Percentiles rank a stretch among this genome's conserved stretches.
These are phyloP conservation scores for Trichosporon ovoides DNA, from an alignment of 1,284 basidiomycete species.

Conservation along the genomic window DNA sequence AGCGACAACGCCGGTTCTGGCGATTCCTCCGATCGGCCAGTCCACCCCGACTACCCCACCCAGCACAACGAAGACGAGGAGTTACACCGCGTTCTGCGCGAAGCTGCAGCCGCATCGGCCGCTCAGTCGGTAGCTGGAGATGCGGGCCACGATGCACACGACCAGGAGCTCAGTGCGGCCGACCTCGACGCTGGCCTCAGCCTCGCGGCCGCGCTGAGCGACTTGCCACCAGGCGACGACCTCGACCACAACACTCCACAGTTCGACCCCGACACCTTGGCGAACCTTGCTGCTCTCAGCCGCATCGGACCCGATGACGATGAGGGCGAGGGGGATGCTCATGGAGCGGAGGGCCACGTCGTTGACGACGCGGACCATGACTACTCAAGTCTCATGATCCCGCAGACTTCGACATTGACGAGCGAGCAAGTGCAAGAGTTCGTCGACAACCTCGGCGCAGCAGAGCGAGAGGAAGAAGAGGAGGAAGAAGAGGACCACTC, in stretches of 20 bases:
- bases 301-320: slow-evolving; percentile 20
- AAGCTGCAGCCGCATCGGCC: not conserved
- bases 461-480: slow-evolving; percentile 10
- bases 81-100: not conserved
- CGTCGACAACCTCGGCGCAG: slow-evolving; percentile 24
- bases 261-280: slow-evolving; percentile 42
- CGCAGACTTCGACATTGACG: slow-evolving; percentile 21
- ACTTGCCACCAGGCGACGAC: slow-evolving; percentile 12
- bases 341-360: slow-evolving; percentile 15
- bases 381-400: slow-evolving; percentile 17
- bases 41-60: slow-evolving; percentile 24
- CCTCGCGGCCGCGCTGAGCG: slow-evolving; percentile 16
- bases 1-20: slow-evolving; percentile 34
- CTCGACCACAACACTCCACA: slow-evolving; percentile 6
- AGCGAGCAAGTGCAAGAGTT: slow-evolving; percentile 35
- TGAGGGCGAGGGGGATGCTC: slow-evolving; percentile 11
- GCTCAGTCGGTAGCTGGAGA: not conserved
- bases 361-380: slow-evolving; percentile 13
- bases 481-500: slow-evolving; percentile 10
- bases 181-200: slow-evolving; percentile 8
- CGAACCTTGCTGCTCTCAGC: slow-evolving; percentile 42
- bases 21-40: slow-evolving; percentile 22
- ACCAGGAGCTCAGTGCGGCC: not conserved
- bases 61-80: not conserved
- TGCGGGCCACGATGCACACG: not conserved